A percentile compares a stretch with the other conserved stretches of the same genome.
phyloP scores from a whole-genome alignment of 2,329 filamentous ascomycete genomes.

The Tolypocladium ovalisporum region DNA sequence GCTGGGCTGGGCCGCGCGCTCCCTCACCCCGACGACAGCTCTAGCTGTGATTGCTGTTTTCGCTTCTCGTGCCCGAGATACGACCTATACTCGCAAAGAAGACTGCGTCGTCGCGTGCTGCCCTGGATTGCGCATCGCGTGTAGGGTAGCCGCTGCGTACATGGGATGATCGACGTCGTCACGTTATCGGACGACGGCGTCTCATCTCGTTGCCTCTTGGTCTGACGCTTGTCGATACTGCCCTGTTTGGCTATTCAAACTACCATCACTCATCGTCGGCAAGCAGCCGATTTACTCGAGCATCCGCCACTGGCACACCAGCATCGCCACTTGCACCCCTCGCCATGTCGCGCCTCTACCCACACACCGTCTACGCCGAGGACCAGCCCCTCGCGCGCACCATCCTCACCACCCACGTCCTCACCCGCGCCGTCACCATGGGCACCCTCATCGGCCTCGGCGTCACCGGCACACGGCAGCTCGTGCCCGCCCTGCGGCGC shows the following conservation, averaged over 20 bases:
- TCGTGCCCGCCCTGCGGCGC: constrained; percentile 17
- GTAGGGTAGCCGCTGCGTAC: neutral
- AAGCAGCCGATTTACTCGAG: no score
- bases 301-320: neutral
- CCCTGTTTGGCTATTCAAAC: neutral
- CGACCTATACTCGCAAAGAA: no score
- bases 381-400: constrained; percentile 45
- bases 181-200: neutral
- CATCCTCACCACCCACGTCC: constrained; percentile 49
- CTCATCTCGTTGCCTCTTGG: neutral
- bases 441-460: constrained; percentile 38
- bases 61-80: no score
- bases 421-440: constrained; percentile 41
- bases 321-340: neutral
- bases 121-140: neutral
- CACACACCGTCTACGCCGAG: constrained; percentile 48
- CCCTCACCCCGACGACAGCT: neutral
- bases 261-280: no score
- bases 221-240: neutral
- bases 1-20: neutral
- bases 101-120: neutral
- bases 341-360: constrained; percentile 44
- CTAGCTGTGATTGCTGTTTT: neutral
- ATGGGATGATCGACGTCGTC: neutral
- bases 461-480: constrained; percentile 20